Base-by-base conservation (phyloP, 805 yeast species). In the Babjeviella inositovora region DNA sequence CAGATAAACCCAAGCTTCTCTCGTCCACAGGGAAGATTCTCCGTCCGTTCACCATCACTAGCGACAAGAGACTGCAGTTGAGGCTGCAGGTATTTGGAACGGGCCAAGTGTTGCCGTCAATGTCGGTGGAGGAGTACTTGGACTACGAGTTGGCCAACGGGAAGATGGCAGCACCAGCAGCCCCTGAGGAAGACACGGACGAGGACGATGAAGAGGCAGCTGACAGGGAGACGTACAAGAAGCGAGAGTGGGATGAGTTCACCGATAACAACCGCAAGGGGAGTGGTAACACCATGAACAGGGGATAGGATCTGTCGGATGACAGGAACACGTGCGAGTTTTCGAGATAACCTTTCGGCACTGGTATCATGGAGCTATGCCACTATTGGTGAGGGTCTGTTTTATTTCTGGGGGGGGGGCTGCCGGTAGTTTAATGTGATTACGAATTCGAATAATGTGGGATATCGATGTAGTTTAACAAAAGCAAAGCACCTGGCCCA, bases 181-280 rank as follows among this genome's bases (percentile, higher is more conserved):
- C 21, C 8, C 37, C 37, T 3, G 53, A 38, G 41, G 68, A 46
- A 40, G 63, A 61, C 19, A 54, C 49, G 11, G 71, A 68, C 25
- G 82, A 74, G 27, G 82, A 76, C 30, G 67, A 75, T 30, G 53
- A 57, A 13, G 72, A 62, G 12, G 57, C 49, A 32, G 60, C 53
- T n/a, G 81, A 76, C 33, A 37, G 38, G 15, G 74, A 70, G 32
- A 84, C 93, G 4, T 64, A 74, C 35, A 70, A 77, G 39, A 69
- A 74, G 26, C 60, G 98, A 27, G 62, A 66, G 19, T 90, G 97
- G 97, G 98, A 90, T 47, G 92, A 79, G 30, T 90, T 87, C 57
- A 70, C 71, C 21, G 98, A 90, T 31, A 67, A 68, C 3, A 70
- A 82, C 41, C 76, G 84, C 0, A 70, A 67, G 37, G 98, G 98